Evolutionary conservation across 352 stramenopile species (phyloP).

Genomic region (Saprolegnia parasitica): DNA sequence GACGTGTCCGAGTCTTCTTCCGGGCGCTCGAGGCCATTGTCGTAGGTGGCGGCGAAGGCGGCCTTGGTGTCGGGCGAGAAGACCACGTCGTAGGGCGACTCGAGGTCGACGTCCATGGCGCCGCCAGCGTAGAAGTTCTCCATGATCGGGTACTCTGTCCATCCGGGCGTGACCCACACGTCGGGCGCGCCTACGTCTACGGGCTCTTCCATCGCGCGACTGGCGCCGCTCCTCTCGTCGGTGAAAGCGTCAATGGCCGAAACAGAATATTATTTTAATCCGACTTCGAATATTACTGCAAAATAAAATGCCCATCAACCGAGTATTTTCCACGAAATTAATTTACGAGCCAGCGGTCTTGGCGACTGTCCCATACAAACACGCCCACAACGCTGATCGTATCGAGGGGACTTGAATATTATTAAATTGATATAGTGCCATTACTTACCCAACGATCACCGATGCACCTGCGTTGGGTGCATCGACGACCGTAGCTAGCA

Average conservation of each 20-base stretch:
- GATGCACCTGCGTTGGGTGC: too few relatives aligned
- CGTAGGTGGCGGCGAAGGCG: constrained; percentile 37
- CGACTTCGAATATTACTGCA: background rate
- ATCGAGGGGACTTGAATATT: too few relatives aligned
- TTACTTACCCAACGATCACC: too few relatives aligned
- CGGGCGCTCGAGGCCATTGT: constrained; percentile 47
- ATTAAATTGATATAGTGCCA: too few relatives aligned
- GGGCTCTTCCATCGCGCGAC: background rate
- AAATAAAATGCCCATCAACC: background rate
- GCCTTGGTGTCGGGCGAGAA: constrained; percentile 55
- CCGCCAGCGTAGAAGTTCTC: constrained; percentile 69
- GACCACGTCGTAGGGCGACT: constrained; percentile 82
- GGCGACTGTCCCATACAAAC: too few relatives aligned
- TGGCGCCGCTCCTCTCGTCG: too few relatives aligned
- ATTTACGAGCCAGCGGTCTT: too few relatives aligned
- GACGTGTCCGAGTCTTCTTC: constrained; percentile 16
- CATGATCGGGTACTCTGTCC: constrained; percentile 65
- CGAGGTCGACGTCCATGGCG: constrained; percentile 40
- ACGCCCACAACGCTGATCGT: too few relatives aligned
- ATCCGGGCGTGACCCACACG: constrained; percentile 72
- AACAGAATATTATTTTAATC: background rate
- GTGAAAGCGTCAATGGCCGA: background rate
- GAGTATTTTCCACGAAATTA: background rate
- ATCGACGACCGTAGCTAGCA: too few relatives aligned
- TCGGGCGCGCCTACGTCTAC: constrained; percentile 36